These are phyloP conservation scores for Candida sonorensis DNA, from an alignment of 805 yeast species.

Conservation along the genomic window DNA sequence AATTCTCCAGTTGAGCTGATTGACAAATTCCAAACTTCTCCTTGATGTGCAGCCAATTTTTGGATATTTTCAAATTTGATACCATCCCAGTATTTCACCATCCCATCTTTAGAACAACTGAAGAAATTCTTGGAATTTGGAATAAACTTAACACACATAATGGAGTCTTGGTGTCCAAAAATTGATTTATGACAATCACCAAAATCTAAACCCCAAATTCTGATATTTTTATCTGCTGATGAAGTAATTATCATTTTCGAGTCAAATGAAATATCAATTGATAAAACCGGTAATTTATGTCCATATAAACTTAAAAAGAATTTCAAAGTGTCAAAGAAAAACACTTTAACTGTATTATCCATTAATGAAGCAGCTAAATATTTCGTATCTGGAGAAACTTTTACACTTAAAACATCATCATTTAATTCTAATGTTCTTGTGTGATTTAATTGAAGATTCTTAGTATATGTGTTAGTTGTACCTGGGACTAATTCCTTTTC, in stretches of 20 bases:
- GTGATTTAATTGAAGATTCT: slow-evolving; percentile 58
- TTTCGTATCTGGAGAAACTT: slow-evolving; percentile 72
- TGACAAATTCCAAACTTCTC: slow-evolving; percentile 92
- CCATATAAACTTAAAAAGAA: slow-evolving; percentile 88
- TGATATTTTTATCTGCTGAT: slow-evolving; percentile 95
- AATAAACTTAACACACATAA: slow-evolving; percentile 79
- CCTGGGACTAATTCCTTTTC: slow-evolving; percentile 69
- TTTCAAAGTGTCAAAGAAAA: slow-evolving; percentile 80
- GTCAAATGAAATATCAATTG: slow-evolving; percentile 86
- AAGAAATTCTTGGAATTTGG: slow-evolving; percentile 87
- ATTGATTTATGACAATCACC: slow-evolving; percentile 98
- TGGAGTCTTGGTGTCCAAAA: slow-evolving; percentile 95
- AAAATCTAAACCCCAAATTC: slow-evolving; percentile 97
- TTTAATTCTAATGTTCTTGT: slow-evolving; percentile 75
- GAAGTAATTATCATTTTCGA: slow-evolving; percentile 84
- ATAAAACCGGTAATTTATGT: slow-evolving; percentile 90
- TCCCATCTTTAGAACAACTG: slow-evolving; percentile 82
- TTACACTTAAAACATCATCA: slow-evolving; percentile 80
- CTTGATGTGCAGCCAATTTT: slow-evolving; percentile 76
- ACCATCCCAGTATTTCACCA: slow-evolving; percentile 97
- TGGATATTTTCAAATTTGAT: slow-evolving; percentile 93
- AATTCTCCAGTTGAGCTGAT: slow-evolving; percentile 64
- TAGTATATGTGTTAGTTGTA: slow-evolving; percentile 37
- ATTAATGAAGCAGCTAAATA: slow-evolving; percentile 76
- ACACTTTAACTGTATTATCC: slow-evolving; percentile 94